Percentiles rank a stretch among this genome's conserved stretches.
Conservation (phyloP, 768 basidiomycete genomes). For the Suillus subluteus region DNA sequence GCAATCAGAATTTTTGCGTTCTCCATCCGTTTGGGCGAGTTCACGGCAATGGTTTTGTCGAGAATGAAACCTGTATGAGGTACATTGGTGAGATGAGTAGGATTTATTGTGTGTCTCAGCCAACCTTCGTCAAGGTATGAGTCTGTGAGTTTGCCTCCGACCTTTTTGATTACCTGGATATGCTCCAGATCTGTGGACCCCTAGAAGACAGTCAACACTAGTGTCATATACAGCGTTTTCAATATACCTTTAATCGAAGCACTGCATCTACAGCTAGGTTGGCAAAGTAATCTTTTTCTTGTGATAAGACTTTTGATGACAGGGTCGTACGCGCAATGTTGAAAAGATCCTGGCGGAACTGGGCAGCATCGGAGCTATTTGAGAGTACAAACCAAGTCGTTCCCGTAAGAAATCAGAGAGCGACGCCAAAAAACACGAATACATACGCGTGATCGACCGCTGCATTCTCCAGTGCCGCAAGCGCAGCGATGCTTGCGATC, state of each 20-base stretch:
- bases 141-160: slow-evolving; percentile 96
- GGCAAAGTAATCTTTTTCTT: slow-evolving; percentile 98
- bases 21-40: slow-evolving; percentile 93
- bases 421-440: background rate
- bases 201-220: slow-evolving; percentile 39
- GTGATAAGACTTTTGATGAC: slow-evolving; percentile 93
- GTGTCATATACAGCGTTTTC: background rate
- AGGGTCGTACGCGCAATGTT: slow-evolving; percentile 97
- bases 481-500: slow-evolving; percentile 83
- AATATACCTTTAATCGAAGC: slow-evolving; percentile 75
- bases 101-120: slow-evolving; percentile 9
- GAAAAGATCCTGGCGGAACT: slow-evolving; percentile 89
- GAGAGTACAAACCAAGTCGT: slow-evolving; percentile 1
- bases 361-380: slow-evolving; percentile 63
- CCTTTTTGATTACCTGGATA: slow-evolving; percentile 99
- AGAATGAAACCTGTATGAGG: slow-evolving; percentile 83
- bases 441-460: slow-evolving; percentile 85
- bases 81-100: background rate
- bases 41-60: slow-evolving; percentile 92
- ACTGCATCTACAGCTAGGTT: slow-evolving; percentile 98
- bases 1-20: slow-evolving; percentile 96
- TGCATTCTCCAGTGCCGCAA: slow-evolving; percentile 81
- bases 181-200: slow-evolving; percentile 97
- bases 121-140: slow-evolving; percentile 96
- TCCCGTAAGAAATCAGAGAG: background rate